A percentile compares a stretch with the other conserved stretches of the same genome.
phyloP scores from a whole-genome alignment of 306 rosid genomes.

The Cicer pinnatifidum region DNA sequence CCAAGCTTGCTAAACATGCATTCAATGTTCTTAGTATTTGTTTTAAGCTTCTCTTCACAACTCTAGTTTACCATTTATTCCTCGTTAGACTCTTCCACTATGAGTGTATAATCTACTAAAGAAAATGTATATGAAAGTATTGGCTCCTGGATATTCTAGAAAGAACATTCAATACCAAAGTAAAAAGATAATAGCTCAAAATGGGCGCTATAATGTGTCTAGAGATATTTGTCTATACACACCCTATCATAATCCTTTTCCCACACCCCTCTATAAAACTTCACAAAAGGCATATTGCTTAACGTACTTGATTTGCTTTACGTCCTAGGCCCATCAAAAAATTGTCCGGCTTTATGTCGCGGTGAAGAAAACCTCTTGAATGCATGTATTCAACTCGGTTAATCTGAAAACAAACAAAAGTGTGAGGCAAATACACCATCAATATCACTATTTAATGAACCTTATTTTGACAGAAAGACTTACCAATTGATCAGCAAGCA shows the following conservation, averaged over 20 bases:
- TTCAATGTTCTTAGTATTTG: no score
- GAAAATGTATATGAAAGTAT: background rate
- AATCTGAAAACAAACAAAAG: slow-evolving; percentile 64
- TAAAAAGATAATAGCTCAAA: slow-evolving; percentile 3
- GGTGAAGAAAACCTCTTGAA: slow-evolving; percentile 98
- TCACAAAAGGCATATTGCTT: background rate
- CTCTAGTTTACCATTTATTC: slow-evolving; percentile 26
- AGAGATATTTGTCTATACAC: background rate
- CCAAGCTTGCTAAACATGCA: background rate
- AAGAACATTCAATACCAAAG: slow-evolving; percentile 7
- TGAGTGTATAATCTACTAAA: slow-evolving; percentile 10
- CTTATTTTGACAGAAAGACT: slow-evolving; percentile 44
- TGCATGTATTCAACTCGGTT: slow-evolving; percentile 99
- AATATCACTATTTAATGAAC: slow-evolving; percentile 31
- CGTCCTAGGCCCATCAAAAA: slow-evolving; percentile 98
- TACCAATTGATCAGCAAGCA: slow-evolving; percentile 99
- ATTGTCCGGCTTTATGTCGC: slow-evolving; percentile 99
- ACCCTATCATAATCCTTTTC: slow-evolving; percentile 25
- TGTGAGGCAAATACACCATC: slow-evolving; percentile 15
- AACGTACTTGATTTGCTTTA: slow-evolving; percentile 91
- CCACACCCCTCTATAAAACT: slow-evolving; percentile 31
- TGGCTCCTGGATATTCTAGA: background rate
- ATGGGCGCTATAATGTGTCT: background rate
- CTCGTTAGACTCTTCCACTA: background rate
- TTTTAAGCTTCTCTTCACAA: slow-evolving; percentile 21